Conservation (phyloP, 176 grass and related monocot species). For the Aegilops umbellulata region DNA sequence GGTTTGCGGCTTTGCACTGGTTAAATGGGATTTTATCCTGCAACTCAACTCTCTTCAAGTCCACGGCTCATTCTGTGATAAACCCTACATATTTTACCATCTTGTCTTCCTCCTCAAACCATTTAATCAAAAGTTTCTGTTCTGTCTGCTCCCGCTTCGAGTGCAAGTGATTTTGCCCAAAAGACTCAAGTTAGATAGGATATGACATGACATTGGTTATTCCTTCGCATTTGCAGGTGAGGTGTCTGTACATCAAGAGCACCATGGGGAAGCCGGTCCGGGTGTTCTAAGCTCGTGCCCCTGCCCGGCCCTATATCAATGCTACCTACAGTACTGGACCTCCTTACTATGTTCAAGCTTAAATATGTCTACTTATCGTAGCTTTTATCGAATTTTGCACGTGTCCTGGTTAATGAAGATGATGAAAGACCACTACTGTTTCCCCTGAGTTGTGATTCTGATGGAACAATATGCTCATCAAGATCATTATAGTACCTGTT, state of each 20-base stretch:
- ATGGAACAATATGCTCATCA: too few relatives aligned
- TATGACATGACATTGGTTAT: not conserved
- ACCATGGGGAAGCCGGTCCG: slow-evolving; percentile 72
- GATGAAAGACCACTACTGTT: too few relatives aligned
- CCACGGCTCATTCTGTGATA: too few relatives aligned
- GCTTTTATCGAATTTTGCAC: not conserved
- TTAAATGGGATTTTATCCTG: too few relatives aligned
- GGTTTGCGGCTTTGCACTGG: too few relatives aligned
- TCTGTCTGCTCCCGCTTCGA: not conserved
- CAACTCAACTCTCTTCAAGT: too few relatives aligned
- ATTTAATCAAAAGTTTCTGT: too few relatives aligned
- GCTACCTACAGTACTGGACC: not conserved
- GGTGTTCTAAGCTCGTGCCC: slow-evolving; percentile 40
- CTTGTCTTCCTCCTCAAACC: too few relatives aligned
- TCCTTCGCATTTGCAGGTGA: slow-evolving; percentile 42
- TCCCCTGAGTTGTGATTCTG: too few relatives aligned
- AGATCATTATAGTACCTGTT: too few relatives aligned
- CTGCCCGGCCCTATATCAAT: not conserved
- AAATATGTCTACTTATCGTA: not conserved
- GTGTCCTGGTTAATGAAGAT: not conserved
- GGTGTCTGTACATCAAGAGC: slow-evolving; percentile 91
- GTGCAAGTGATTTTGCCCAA: not conserved
- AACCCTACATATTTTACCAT: too few relatives aligned
- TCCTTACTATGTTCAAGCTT: not conserved
- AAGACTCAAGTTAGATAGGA: not conserved